A percentile compares a stretch with the other conserved stretches of the same genome.
These are phyloP conservation scores for Boletus nobilissimus DNA, from an alignment of 1,284 basidiomycete species.

Conservation along the genomic window DNA sequence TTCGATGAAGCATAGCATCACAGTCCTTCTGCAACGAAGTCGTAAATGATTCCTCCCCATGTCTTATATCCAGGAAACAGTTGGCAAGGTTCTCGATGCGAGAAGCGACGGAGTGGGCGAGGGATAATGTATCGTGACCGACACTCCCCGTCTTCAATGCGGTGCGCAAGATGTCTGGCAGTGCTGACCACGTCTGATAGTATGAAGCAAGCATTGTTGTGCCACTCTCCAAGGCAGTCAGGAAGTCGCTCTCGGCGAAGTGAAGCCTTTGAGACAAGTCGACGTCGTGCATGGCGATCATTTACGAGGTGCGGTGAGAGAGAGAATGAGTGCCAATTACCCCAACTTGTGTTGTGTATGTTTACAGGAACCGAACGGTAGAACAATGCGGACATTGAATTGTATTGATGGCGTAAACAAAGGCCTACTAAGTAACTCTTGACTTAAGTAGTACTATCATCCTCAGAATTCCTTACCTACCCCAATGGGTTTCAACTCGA, in stretches of 20 bases:
- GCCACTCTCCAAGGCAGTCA: background rate
- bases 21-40: conserved; percentile 7
- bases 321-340: too few species aligned
- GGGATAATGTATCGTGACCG: background rate
- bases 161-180: background rate
- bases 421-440: too few species aligned
- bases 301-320: background rate
- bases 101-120: conserved; percentile 16
- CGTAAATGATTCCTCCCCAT: background rate
- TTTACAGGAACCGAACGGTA: too few species aligned
- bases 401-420: background rate
- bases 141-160: background rate
- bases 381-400: conserved; percentile 38
- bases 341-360: too few species aligned
- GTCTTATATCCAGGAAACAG: conserved; percentile 23
- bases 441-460: too few species aligned
- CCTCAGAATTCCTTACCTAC: too few species aligned
- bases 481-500: conserved; percentile 2
- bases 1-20: conserved; percentile 24
- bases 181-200: conserved; percentile 6
- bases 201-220: conserved; percentile 16
- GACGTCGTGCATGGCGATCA: conserved; percentile 6
- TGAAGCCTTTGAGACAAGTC: conserved; percentile 14
- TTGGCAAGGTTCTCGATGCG: conserved; percentile 21
- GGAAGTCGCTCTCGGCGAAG: conserved; percentile 19